Evolutionary conservation across 345 rosid species (phyloP).

Genomic region (Boechera divaricarpa): DNA sequence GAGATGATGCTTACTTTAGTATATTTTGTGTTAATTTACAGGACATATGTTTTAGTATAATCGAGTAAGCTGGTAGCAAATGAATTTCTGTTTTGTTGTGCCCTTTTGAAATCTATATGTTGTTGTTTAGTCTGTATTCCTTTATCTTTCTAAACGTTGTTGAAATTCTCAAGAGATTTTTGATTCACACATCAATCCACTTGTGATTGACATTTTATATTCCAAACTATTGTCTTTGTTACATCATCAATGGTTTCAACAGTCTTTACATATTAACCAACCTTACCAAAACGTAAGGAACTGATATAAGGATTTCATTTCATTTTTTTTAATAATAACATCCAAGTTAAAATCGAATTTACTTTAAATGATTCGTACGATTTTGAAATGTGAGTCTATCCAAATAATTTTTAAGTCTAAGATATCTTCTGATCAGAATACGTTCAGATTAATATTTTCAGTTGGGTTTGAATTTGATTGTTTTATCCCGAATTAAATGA

Average conservation of each 20-base stretch:
- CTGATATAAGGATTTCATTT: too few species aligned
- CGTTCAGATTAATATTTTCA: neutral
- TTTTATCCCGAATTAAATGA: neutral
- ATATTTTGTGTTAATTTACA: constrained; percentile 37
- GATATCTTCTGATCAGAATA: neutral
- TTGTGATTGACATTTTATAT: neutral
- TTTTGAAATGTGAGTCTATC: neutral
- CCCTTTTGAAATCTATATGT: neutral
- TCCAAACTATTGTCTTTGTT: neutral
- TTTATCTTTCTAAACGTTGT: neutral
- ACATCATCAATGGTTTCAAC: neutral
- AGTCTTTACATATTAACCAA: neutral
- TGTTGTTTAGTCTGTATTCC: constrained; percentile 23
- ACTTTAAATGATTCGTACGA: too few species aligned
- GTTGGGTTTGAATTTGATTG: neutral
- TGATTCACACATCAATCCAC: neutral
- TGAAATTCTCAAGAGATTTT: constrained; percentile 10
- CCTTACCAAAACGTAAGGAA: neutral
- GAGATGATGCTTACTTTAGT: neutral
- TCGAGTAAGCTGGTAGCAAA: constrained; percentile 43
- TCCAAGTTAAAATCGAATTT: too few species aligned
- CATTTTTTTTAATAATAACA: too few species aligned
- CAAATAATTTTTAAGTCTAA: too few species aligned
- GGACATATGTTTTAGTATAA: constrained; percentile 70
- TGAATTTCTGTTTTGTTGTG: constrained; percentile 7